phyloP scores from a whole-genome alignment of 371 early-diverging fungal genomes.

The Parasitella parasitica region DNA sequence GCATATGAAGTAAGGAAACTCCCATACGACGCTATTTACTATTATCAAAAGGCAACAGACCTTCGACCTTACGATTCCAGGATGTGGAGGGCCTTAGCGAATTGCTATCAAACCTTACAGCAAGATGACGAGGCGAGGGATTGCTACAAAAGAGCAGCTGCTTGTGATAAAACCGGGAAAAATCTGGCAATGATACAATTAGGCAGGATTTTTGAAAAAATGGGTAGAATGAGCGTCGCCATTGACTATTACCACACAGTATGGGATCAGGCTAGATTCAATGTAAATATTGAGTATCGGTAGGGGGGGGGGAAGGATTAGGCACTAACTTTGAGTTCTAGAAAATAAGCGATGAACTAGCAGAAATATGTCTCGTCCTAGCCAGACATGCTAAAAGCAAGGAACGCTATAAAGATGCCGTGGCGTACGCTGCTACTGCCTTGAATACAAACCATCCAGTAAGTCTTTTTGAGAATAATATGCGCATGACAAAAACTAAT shows the following conservation, averaged over 20 bases:
- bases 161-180: constrained; percentile 52
- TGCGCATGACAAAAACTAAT: too few species aligned
- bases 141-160: constrained; percentile 68
- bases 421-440: constrained; percentile 40
- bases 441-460: constrained; percentile 42
- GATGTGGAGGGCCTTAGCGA: constrained; percentile 78
- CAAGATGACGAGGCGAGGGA: constrained; percentile 59
- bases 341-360: constrained; percentile 52
- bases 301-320: too few species aligned
- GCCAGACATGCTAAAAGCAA: constrained; percentile 58
- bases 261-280: constrained; percentile 44
- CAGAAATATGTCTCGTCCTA: constrained; percentile 59
- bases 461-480: constrained; percentile 11
- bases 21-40: constrained; percentile 80
- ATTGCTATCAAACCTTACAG: constrained; percentile 60
- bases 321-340: too few species aligned
- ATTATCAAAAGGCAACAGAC: constrained; percentile 79
- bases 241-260: constrained; percentile 59
- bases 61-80: constrained; percentile 77
- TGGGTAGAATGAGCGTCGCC: constrained; percentile 51
- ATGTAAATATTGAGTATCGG: constrained; percentile 32
- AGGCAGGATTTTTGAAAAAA: constrained; percentile 58
- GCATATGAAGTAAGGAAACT: constrained; percentile 85
- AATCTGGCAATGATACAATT: constrained; percentile 50
- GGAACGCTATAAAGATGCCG: constrained; percentile 46